Evolutionary conservation across 23 red algal species (phyloP).

Genomic region (Gracilaria domingensis): DNA sequence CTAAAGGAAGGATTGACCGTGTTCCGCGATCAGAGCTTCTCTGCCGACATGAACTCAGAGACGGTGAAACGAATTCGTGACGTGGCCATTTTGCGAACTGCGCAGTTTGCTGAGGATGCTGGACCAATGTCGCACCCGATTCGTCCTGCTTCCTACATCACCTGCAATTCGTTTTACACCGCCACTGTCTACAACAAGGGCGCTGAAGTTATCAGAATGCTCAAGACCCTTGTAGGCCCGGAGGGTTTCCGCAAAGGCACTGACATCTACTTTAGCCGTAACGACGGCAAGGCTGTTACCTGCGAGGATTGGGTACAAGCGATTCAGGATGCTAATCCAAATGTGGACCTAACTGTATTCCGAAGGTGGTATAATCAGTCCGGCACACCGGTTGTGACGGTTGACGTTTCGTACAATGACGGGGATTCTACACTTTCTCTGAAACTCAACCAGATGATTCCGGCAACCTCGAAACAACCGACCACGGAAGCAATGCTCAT

Average conservation of each 20-base stretch:
- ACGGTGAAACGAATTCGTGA: slow-evolving; percentile 95
- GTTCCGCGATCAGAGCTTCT: slow-evolving; percentile 94
- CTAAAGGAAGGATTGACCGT: slow-evolving; percentile 99
- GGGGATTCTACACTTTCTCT: slow-evolving; percentile 58
- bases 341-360: slow-evolving; percentile 79
- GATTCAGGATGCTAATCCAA: slow-evolving; percentile 87
- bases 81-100: slow-evolving; percentile 76
- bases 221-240: slow-evolving; percentile 79
- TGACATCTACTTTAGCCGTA: slow-evolving; percentile 96
- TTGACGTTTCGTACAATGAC: slow-evolving; percentile 66
- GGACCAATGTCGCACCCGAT: slow-evolving; percentile 98
- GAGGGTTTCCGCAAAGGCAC: slow-evolving; percentile 94
- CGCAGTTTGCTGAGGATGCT: slow-evolving; percentile 98
- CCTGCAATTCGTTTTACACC: slow-evolving; percentile 95
- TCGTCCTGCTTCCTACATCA: slow-evolving; percentile 88
- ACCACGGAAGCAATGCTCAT: slow-evolving; percentile 80
- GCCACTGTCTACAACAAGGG: slow-evolving; percentile 98
- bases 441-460: slow-evolving; percentile 75
- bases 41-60: slow-evolving; percentile 84
- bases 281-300: slow-evolving; percentile 98
- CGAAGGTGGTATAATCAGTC: slow-evolving; percentile 91
- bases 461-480: slow-evolving; percentile 79
- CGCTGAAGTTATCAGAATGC: slow-evolving; percentile 97
- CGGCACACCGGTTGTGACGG: slow-evolving; percentile 84
- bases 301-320: slow-evolving; percentile 96